phyloP scores from a whole-genome alignment of 371 early-diverging fungal genomes.

The Cokeromyces recurvatus region DNA sequence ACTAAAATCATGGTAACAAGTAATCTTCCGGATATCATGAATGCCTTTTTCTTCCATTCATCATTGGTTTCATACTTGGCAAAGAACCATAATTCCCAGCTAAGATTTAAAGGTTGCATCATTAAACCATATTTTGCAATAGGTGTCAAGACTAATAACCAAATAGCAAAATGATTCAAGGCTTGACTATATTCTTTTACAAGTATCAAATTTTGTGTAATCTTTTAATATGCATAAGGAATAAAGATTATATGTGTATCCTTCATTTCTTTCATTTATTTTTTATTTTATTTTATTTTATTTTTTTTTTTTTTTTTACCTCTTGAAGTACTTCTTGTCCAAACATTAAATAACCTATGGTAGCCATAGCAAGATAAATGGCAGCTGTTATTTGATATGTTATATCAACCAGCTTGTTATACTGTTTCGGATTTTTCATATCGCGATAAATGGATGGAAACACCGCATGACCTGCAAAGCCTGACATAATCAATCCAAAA shows the following conservation, averaged over 20 bases:
- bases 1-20: constrained; percentile 26
- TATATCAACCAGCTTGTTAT: constrained; percentile 36
- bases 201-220: constrained; percentile 57
- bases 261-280: too few species aligned
- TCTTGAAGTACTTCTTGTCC: constrained; percentile 56
- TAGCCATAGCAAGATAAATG: constrained; percentile 30
- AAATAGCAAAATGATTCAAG: constrained; percentile 47
- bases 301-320: constrained; percentile 34
- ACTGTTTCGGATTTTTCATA: constrained; percentile 52
- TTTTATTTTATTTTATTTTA: too few species aligned
- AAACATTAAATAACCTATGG: constrained; percentile 73
- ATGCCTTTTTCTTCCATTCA: neutral
- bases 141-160: constrained; percentile 58
- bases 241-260: neutral
- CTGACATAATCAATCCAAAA: constrained; percentile 42
- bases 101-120: constrained; percentile 47
- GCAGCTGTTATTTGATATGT: constrained; percentile 30
- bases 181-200: constrained; percentile 40
- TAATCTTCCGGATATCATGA: constrained; percentile 12
- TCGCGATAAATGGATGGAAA: constrained; percentile 67
- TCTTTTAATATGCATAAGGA: constrained; percentile 30
- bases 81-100: constrained; percentile 40
- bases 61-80: constrained; percentile 11
- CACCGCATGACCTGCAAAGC: constrained; percentile 55
- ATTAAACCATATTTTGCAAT: constrained; percentile 60